Evolutionary conservation across 1,284 basidiomycete genomes (phyloP), one percentile per base, ranked within the genome.

Genomic region (Blastosporella zonata): DNA sequence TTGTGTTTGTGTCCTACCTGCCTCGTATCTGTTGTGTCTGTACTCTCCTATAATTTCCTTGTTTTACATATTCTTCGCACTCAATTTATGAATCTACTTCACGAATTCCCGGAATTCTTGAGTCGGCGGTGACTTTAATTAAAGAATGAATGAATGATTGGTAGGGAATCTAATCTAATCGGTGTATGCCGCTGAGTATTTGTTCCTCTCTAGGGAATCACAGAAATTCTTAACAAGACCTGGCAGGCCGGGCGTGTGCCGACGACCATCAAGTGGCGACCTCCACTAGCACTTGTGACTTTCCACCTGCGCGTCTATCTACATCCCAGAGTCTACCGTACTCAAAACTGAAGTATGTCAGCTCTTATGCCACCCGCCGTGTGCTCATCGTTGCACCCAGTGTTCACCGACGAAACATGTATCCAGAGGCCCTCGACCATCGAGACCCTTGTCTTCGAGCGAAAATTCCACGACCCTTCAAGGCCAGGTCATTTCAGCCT

Each of bases 121-220:
- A 12, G 29, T 29, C 15, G 9, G 3, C 21, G 18, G 21, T 15
- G 23, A 42, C 22, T 25, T 17, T 9, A 25, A 10, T 33, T n/a
- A n/a, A n/a, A n/a, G n/a, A n/a, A n/a, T n/a, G n/a, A n/a, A n/a
- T n/a, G n/a, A n/a, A n/a, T n/a, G n/a, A 21, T 46, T 23, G 21
- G 15, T 15, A 6, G 15, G n/a, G 22, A 42, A 44, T 46, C 47
- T 52, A 47, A 52, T 52, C 50, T 52, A 37, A 52, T 52, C 50
- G 18, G 21, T 27, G 20, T 17, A 34, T 13, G 25, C 17, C n/a
- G 39, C 39, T 43, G 40, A 20, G 41, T 38, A 22, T 15, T 48
- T 41, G 23, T 35, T 21, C 6, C 28, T 29, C 15, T 38, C 23
- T 15, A 36, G 41, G 22, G 34, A 5, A 12, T 28, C n/a, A 37